Conservation (phyloP, 2,329 filamentous ascomycete species). For the Diaporthe caulivora region DNA sequence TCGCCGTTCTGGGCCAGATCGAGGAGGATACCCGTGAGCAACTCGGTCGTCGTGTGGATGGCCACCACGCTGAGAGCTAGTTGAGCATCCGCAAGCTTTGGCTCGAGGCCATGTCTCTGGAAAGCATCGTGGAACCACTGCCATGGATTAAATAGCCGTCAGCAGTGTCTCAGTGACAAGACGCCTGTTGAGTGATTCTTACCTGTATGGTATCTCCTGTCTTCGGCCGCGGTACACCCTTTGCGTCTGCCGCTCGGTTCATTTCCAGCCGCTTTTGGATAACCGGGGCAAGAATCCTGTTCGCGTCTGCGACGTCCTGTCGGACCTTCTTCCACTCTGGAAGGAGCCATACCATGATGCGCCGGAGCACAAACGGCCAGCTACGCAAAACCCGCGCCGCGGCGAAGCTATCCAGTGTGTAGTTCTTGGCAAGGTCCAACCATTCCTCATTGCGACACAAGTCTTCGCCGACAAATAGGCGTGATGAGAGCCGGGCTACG, state of each 20-base stretch:
- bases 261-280: slow-evolving; percentile 43
- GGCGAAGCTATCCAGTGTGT: slow-evolving; percentile 55
- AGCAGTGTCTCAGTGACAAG: not conserved
- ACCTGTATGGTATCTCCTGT: slow-evolving; percentile 31
- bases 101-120: slow-evolving; percentile 45
- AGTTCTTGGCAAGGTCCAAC: slow-evolving; percentile 58
- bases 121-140: slow-evolving; percentile 57
- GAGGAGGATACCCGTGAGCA: slow-evolving; percentile 52
- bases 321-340: slow-evolving; percentile 55
- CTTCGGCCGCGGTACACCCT: slow-evolving; percentile 24
- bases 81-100: slow-evolving; percentile 51
- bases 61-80: slow-evolving; percentile 53
- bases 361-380: slow-evolving; percentile 55
- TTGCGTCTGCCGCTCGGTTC: slow-evolving; percentile 44
- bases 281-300: slow-evolving; percentile 50
- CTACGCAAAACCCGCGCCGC: slow-evolving; percentile 53
- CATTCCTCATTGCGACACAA: slow-evolving; percentile 61
- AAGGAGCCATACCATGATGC: slow-evolving; percentile 58
- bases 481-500: slow-evolving; percentile 62
- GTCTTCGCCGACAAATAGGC: slow-evolving; percentile 60
- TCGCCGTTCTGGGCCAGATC: slow-evolving; percentile 55
- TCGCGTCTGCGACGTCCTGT: slow-evolving; percentile 51
- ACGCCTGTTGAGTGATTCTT: not conserved
- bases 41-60: slow-evolving; percentile 57
- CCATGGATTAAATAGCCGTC: not conserved